These are phyloP conservation scores for Fusarium nygamai DNA, from an alignment of 2,329 filamentous ascomycete species.

Conservation along the genomic window DNA sequence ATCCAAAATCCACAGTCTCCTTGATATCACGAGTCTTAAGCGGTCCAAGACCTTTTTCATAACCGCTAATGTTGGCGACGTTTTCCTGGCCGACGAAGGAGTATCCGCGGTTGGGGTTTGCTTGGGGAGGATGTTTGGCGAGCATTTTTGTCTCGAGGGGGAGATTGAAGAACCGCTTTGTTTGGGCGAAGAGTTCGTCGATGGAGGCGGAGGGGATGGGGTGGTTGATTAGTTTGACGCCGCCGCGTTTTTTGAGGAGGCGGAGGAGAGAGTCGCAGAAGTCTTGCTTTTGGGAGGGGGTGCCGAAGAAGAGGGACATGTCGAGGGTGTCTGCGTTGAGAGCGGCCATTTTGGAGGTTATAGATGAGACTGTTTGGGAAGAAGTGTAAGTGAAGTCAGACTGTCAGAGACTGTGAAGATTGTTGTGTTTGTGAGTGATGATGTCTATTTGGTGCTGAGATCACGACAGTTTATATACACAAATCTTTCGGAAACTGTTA, in stretches of 20 bases:
- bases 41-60: conserved; percentile 58
- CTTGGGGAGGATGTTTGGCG: conserved; percentile 45
- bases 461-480: conserved; percentile 9
- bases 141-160: conserved; percentile 46
- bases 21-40: conserved; percentile 61
- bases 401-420: not conserved
- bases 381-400: not conserved
- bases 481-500: conserved; percentile 19
- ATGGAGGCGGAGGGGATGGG: conserved; percentile 38
- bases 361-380: not conserved
- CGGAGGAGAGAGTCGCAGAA: conserved; percentile 40
- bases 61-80: conserved; percentile 48
- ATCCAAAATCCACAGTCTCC: conserved; percentile 54
- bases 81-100: conserved; percentile 50
- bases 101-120: conserved; percentile 51
- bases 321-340: conserved; percentile 38
- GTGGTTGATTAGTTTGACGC: conserved; percentile 43
- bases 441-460: not conserved
- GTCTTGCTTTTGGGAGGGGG: conserved; percentile 33
- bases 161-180: conserved; percentile 45
- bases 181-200: conserved; percentile 39
- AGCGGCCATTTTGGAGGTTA: conserved; percentile 13
- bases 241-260: conserved; percentile 36
- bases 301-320: conserved; percentile 46
- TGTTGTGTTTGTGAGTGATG: not conserved